Evolutionary conservation across 768 basidiomycete species (phyloP).

Genomic region (Macrolepiota albuminosa): DNA sequence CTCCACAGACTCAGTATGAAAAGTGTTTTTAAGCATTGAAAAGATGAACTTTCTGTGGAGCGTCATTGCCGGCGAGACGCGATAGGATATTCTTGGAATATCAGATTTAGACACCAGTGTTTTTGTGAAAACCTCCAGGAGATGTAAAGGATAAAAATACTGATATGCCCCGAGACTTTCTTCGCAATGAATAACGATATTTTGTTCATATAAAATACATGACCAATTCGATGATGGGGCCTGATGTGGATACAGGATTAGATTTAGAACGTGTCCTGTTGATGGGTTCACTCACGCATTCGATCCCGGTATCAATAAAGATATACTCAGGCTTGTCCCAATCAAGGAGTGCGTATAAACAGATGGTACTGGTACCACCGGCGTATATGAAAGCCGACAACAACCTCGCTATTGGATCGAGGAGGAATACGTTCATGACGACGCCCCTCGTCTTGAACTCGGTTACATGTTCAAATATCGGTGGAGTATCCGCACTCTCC

Average conservation of each 20-base stretch:
- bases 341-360: slow-evolving; percentile 59
- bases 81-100: slow-evolving; percentile 34
- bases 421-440: slow-evolving; percentile 74
- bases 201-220: slow-evolving; percentile 58
- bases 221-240: slow-evolving; percentile 72
- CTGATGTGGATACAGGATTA: slow-evolving; percentile 26
- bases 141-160: slow-evolving; percentile 59
- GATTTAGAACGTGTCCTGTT: not conserved
- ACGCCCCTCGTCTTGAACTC: slow-evolving; percentile 61
- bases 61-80: slow-evolving; percentile 39
- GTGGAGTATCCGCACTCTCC: slow-evolving; percentile 30
- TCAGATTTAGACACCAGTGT: slow-evolving; percentile 22
- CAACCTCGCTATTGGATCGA: slow-evolving; percentile 57
- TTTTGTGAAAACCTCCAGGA: slow-evolving; percentile 31
- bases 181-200: slow-evolving; percentile 74
- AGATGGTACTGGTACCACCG: slow-evolving; percentile 46
- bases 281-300: slow-evolving; percentile 49
- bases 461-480: slow-evolving; percentile 55
- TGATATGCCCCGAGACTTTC: slow-evolving; percentile 62
- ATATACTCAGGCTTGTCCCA: slow-evolving; percentile 65
- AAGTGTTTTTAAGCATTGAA: slow-evolving; percentile 21
- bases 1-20: not conserved
- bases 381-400: slow-evolving; percentile 69
- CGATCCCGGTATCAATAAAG: slow-evolving; percentile 69
- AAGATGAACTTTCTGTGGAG: slow-evolving; percentile 52